Evolutionary conservation across 225 moss, liverwort and hornwort genomes (phyloP), one percentile per base, ranked within the genome.

Genomic region (Thuidium tamariscinum): DNA sequence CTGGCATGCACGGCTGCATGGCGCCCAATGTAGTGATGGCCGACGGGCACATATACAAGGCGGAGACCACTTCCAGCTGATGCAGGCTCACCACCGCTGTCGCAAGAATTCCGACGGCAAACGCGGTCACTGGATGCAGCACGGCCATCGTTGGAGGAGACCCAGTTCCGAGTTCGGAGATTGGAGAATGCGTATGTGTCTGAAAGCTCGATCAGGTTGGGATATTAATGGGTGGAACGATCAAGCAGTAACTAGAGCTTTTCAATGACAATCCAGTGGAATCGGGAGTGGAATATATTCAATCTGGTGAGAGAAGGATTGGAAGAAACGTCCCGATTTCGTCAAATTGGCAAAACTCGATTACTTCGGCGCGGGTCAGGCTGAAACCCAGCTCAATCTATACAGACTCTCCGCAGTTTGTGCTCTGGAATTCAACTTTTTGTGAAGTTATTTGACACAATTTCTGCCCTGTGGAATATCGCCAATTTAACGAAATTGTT

Each of bases 1-100:
- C 61, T 7, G 69, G 68, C 93, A 93, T 86, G 66, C 91, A 93
- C 7, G 93, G 80, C 85, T 73, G 71, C 78, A 88, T 84, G 57
- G 39, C 29, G 18, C 23, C 56, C 86, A 93, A 15, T 5, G 71
- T 85, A 5, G 68, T 59, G 7, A 7, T 13, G 1, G 77, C 46
- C 15, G 88, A 23, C 16, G 91, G 88, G 64, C 87, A 89, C 5
- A 82, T 44, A 39, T 82, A 88, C 46, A 88, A n/a, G n/a, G 63
- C 87, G 2, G 88, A 64, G 34, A 72, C 88, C 39, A 13, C 23
- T 49, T 75, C 27, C 34, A 80, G n/a, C n/a, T 80, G 61, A n/a
- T 48, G 51, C 79, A 80, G 8, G 32, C 64, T 18, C 65, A 81
- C 42, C 48, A 49, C 42, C 27, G 19, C 46, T 11, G 88, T 77